Percentiles rank a stretch among this genome's conserved stretches.
phyloP scores from a whole-genome alignment of 768 basidiomycete species.

The Leucogyrophana mollusca region DNA sequence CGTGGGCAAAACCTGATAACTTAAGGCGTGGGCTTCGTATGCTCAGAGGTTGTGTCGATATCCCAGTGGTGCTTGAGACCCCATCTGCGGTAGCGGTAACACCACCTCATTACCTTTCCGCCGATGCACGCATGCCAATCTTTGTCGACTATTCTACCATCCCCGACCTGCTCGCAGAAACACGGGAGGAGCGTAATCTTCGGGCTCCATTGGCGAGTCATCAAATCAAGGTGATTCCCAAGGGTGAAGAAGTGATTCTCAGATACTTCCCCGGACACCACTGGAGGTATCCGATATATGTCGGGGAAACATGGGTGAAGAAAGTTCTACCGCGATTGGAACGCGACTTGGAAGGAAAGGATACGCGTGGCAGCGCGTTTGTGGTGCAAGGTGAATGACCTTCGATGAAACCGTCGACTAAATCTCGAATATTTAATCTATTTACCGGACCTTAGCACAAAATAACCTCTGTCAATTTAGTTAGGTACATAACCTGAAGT shows the following conservation, averaged over 20 bases:
- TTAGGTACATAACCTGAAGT: too few species aligned
- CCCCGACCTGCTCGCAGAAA: neutral
- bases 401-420: too few species aligned
- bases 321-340: neutral
- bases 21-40: too few species aligned
- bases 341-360: too few species aligned
- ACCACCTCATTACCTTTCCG: slow-evolving; percentile 6
- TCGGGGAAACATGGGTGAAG: slow-evolving; percentile 5
- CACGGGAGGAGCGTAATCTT: slow-evolving; percentile 1
- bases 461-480: too few species aligned
- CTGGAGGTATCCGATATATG: neutral
- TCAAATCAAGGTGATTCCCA: neutral
- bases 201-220: slow-evolving; percentile 1
- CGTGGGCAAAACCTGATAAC: neutral
- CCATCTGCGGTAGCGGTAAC: neutral
- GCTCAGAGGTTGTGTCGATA: neutral
- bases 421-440: too few species aligned
- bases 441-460: too few species aligned
- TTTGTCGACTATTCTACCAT: slow-evolving; percentile 4
- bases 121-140: neutral
- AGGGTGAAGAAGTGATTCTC: neutral
- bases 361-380: too few species aligned
- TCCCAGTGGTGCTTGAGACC: neutral
- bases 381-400: too few species aligned
- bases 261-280: neutral